Conservation (phyloP, 768 basidiomycete species). For the Strobilomyces echinocephalus region DNA sequence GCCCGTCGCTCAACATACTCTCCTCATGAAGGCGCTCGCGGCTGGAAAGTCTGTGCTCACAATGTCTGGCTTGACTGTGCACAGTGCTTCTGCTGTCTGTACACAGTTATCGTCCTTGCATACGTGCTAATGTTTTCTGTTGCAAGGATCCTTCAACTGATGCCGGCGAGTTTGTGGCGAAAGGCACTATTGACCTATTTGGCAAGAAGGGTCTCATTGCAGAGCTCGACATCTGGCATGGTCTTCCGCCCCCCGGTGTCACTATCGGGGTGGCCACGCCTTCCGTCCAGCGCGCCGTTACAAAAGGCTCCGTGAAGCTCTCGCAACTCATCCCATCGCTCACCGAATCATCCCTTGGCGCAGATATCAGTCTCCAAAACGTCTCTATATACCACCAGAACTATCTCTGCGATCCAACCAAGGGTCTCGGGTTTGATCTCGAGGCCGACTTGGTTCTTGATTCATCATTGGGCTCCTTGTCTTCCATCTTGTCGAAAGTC, state of each 20-base stretch:
- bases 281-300: neutral
- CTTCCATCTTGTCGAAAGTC: neutral
- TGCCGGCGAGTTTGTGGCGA: neutral
- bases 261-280: neutral
- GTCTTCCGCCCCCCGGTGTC: constrained; percentile 2
- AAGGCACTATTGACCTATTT: constrained; percentile 3
- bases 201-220: neutral
- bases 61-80: neutral
- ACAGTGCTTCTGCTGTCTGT: neutral
- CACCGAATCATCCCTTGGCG: neutral
- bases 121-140: neutral
- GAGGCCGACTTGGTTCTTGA: constrained; percentile 2
- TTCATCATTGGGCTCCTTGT: neutral
- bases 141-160: neutral
- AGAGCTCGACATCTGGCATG: constrained; percentile 5
- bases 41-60: neutral
- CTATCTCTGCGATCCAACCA: constrained; percentile 3
- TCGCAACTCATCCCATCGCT: constrained; percentile 3
- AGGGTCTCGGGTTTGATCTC: neutral
- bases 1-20: neutral
- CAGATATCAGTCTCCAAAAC: constrained; percentile 1
- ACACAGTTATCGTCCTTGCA: neutral
- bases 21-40: neutral
- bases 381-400: constrained; percentile 8
- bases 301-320: constrained; percentile 2